These are phyloP conservation scores for Neurospora sp. DNA, from an alignment of 495 filamentous ascomycete genomes.

Conservation along the genomic window DNA sequence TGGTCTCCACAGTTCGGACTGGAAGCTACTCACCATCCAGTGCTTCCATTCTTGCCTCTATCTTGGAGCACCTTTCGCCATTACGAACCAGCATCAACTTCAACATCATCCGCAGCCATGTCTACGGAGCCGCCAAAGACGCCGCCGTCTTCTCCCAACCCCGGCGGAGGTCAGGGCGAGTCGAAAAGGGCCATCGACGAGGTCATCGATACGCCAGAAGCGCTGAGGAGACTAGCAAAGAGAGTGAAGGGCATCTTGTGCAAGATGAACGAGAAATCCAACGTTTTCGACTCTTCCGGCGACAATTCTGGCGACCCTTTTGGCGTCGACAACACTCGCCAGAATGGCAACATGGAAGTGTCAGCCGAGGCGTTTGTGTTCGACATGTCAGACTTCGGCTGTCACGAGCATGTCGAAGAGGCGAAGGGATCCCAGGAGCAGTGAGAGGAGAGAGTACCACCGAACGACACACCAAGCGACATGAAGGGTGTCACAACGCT, in stretches of 20 bases:
- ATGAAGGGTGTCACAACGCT: neutral
- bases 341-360: neutral
- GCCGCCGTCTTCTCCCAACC: neutral
- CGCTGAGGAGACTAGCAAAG: neutral
- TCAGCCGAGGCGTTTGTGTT: neutral
- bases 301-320: neutral
- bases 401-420: neutral
- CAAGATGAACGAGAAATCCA: neutral
- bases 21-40: neutral
- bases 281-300: neutral
- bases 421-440: neutral
- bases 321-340: neutral
- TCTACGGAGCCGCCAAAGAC: neutral
- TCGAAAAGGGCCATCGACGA: neutral
- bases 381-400: neutral
- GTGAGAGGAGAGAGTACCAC: accelerated
- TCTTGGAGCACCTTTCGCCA: neutral
- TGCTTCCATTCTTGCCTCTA: neutral
- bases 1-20: neutral
- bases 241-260: neutral
- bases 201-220: neutral
- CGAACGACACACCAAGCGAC: neutral
- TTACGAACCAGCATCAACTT: neutral
- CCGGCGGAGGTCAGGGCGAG: neutral
- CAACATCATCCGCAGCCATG: neutral